Conservation (phyloP, 495 filamentous ascomycete species). For the Penicillium coffeae region DNA sequence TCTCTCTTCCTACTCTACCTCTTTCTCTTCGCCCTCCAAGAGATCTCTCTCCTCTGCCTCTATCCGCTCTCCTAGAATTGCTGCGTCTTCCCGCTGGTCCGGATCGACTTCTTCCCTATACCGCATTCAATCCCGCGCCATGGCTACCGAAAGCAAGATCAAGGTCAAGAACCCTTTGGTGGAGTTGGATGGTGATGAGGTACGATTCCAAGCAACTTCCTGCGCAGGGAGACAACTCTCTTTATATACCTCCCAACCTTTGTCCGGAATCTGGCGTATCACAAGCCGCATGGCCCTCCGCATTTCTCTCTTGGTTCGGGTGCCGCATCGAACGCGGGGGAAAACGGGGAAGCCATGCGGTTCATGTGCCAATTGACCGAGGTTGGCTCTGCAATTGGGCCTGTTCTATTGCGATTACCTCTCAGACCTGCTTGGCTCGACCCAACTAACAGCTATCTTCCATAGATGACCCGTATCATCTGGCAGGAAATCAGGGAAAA, state of each 20-base stretch:
- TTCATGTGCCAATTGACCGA: slow-evolving; percentile 12
- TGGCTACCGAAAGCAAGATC: slow-evolving; percentile 66
- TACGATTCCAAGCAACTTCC: slow-evolving; percentile 24
- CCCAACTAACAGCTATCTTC: slow-evolving; percentile 1
- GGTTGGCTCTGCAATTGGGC: not conserved
- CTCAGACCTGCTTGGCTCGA: not conserved
- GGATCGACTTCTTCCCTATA: slow-evolving; percentile 27
- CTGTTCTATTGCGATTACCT: not conserved
- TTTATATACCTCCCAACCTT: not conserved
- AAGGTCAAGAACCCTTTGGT: slow-evolving; percentile 97
- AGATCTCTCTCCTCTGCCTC: slow-evolving; percentile 29
- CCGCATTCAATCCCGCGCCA: slow-evolving; percentile 39
- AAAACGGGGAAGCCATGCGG: slow-evolving; percentile 25
- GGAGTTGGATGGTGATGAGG: slow-evolving; percentile 94
- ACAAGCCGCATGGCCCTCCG: slow-evolving; percentile 22
- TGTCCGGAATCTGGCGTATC: slow-evolving; percentile 9
- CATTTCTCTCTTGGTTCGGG: slow-evolving; percentile 25
- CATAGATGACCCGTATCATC: slow-evolving; percentile 92
- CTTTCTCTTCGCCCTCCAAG: slow-evolving; percentile 19
- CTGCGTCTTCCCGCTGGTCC: slow-evolving; percentile 35
- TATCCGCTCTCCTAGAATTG: slow-evolving; percentile 22
- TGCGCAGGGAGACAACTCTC: slow-evolving; percentile 3
- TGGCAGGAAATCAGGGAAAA: slow-evolving; percentile 98
- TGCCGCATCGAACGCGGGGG: slow-evolving; percentile 29
- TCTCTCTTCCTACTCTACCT: slow-evolving; percentile 22